A percentile compares a stretch with the other conserved stretches of the same genome.
phyloP scores from a whole-genome alignment of 306 rosid genomes.

The Oemleria cerasiformis region DNA sequence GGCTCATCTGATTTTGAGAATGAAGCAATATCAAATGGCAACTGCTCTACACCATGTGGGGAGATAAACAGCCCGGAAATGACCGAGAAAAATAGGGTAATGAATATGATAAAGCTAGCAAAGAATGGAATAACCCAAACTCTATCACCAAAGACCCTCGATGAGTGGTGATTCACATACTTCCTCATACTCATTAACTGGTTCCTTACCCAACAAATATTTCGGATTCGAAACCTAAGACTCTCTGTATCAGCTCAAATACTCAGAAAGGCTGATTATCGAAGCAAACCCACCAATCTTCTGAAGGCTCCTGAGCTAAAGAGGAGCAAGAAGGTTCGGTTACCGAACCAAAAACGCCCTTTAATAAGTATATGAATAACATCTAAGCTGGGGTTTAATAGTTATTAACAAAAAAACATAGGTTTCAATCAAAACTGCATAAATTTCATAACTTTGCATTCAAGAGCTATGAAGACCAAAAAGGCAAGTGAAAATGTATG shows the following conservation, averaged over 20 bases:
- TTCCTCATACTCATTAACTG: slow-evolving; percentile 71
- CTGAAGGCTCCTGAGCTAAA: slow-evolving; percentile 11
- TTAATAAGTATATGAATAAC: slow-evolving; percentile 21
- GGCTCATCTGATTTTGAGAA: slow-evolving; percentile 55
- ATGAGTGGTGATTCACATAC: slow-evolving; percentile 64
- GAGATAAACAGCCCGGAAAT: slow-evolving; percentile 50
- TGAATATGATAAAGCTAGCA: slow-evolving; percentile 67
- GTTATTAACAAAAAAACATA: slow-evolving; percentile 35
- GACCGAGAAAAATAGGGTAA: slow-evolving; percentile 60
- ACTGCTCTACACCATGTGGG: slow-evolving; percentile 50
- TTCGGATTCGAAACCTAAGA: slow-evolving; percentile 23
- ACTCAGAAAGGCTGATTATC: slow-evolving; percentile 18
- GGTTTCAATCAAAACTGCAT: slow-evolving; percentile 28
- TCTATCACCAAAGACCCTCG: slow-evolving; percentile 78
- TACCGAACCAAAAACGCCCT: slow-evolving; percentile 34
- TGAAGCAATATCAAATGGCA: slow-evolving; percentile 51
- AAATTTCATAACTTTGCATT: slow-evolving; percentile 33
- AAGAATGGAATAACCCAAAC: slow-evolving; percentile 83
- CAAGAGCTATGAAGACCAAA: slow-evolving; percentile 27
- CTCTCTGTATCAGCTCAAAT: slow-evolving; percentile 30
- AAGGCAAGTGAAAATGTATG: slow-evolving; percentile 27
- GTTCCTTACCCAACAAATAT: slow-evolving; percentile 16
- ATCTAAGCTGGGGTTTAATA: slow-evolving; percentile 24
- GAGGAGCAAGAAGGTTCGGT: slow-evolving; percentile 24
- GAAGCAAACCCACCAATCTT: slow-evolving; percentile 38